Percentiles rank a stretch among this genome's conserved stretches.
phyloP scores from a whole-genome alignment of 805 yeast species.

The Candida maesae region DNA sequence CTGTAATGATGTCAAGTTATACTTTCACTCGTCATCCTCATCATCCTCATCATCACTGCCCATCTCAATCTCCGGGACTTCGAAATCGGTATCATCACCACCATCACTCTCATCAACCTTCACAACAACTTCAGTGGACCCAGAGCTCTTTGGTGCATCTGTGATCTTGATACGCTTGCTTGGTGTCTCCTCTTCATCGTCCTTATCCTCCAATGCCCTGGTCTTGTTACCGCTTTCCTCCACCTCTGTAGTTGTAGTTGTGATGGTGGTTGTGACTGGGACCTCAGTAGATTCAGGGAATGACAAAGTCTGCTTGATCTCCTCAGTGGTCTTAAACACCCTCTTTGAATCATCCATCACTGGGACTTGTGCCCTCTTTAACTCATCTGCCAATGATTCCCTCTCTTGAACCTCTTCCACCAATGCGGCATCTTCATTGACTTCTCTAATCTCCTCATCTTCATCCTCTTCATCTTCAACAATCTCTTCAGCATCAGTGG shows the following conservation, averaged over 20 bases:
- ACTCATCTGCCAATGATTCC: conserved; percentile 17
- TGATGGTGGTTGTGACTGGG: no score
- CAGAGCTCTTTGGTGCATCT: conserved; percentile 2
- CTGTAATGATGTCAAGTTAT: no score
- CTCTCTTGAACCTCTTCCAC: conserved; percentile 14
- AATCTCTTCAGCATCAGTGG: conserved; percentile 26
- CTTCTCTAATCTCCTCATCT: conserved; percentile 10
- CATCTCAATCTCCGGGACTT: conserved; percentile 43
- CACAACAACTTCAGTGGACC: conserved; percentile 10
- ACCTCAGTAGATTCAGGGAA: conserved; percentile 16
- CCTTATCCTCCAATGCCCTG: conserved; percentile 20
- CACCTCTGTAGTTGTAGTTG: no score
- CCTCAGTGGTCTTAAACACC: conserved; percentile 25
- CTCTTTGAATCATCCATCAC: conserved; percentile 5
- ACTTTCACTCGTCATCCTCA: conserved; percentile 32
- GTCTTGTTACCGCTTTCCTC: conserved; percentile 9
- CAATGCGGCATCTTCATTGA: conserved; percentile 3
- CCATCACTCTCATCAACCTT: conserved; percentile 19
- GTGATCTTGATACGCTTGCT: conserved; percentile 25
- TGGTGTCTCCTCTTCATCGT: conserved; percentile 24
- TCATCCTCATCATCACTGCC: conserved; percentile 34
- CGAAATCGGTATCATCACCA: conserved; percentile 43
- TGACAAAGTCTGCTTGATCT: conserved; percentile 18
- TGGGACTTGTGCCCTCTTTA: conserved; percentile 11
- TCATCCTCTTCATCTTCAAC: conserved; percentile 27